Percentiles rank a stretch among this genome's conserved stretches.
phyloP scores from a whole-genome alignment of 768 basidiomycete species.

The Leccinum longicurvipes region DNA sequence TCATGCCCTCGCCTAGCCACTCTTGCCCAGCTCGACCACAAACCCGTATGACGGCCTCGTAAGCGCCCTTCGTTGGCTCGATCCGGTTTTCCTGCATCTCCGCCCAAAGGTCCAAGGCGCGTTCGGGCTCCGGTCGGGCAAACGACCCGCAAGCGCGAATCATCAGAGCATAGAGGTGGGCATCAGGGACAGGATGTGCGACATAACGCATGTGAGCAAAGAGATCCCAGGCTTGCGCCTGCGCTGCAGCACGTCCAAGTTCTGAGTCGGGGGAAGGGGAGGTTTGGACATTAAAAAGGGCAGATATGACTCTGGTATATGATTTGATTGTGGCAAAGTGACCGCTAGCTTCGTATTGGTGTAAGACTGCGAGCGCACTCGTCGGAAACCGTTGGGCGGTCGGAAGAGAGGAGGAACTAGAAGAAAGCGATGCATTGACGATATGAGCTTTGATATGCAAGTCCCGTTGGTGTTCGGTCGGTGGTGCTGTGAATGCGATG shows the following conservation, averaged over 20 bases:
- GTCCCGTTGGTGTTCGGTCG: conserved; percentile 59
- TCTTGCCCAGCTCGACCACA: conserved; percentile 66
- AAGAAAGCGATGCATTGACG: conserved; percentile 2
- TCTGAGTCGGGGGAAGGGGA: conserved; percentile 18
- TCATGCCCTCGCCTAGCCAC: conserved; percentile 79
- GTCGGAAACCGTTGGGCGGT: conserved; percentile 46
- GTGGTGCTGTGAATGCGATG: conserved; percentile 28
- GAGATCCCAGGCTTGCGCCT: conserved; percentile 89
- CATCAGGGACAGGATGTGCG: conserved; percentile 79
- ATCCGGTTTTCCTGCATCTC: conserved; percentile 84
- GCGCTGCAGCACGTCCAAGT: conserved; percentile 42
- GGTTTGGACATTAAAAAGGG: conserved; percentile 48
- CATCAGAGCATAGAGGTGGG: conserved; percentile 76
- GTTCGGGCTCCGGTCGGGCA: conserved; percentile 73
- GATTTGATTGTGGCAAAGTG: conserved; percentile 67
- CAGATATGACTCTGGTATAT: conserved; percentile 66
- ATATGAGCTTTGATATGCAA: conserved; percentile 72
- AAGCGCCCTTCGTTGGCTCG: conserved; percentile 63
- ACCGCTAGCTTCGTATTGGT: conserved; percentile 64
- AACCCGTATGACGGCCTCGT: conserved; percentile 79
- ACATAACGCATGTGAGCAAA: conserved; percentile 96
- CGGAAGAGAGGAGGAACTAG: conserved; percentile 20
- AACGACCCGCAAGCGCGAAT: conserved; percentile 76
- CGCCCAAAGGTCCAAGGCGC: conserved; percentile 87
- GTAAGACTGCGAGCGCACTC: conserved; percentile 63